Evolutionary conservation across 2,329 filamentous ascomycete genomes (phyloP).

Genomic region (Alternaria metachromatica): DNA sequence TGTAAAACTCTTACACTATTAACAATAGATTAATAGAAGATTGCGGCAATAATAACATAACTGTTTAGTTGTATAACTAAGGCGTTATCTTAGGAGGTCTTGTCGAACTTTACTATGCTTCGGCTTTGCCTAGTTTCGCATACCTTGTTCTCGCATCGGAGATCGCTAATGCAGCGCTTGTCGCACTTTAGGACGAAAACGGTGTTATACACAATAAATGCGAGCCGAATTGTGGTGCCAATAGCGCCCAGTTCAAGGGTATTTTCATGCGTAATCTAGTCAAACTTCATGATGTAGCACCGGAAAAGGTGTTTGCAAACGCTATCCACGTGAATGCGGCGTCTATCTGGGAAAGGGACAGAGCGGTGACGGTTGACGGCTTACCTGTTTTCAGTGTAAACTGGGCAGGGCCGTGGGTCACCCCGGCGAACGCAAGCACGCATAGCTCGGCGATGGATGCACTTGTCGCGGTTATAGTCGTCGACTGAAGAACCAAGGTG

Average conservation of each 20-base stretch:
- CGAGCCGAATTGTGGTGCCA: conserved; percentile 47
- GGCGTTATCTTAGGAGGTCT: conserved; percentile 67
- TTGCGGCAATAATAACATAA: conserved; percentile 60
- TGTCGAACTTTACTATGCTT: conserved; percentile 58
- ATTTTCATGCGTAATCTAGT: conserved; percentile 71
- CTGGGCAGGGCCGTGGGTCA: conserved; percentile 68
- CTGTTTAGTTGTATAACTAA: conserved; percentile 64
- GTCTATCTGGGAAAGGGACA: conserved; percentile 68
- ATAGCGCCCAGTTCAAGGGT: conserved; percentile 73
- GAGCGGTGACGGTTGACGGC: conserved; percentile 51
- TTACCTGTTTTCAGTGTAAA: conserved; percentile 59
- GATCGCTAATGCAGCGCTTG: conserved; percentile 51
- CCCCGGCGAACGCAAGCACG: conserved; percentile 61
- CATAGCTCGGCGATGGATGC: conserved; percentile 72
- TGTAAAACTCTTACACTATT: too few relatives aligned
- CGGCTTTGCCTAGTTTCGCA: conserved; percentile 30
- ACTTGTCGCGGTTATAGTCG: conserved; percentile 58
- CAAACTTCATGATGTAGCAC: conserved; percentile 61
- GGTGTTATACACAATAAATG: conserved; percentile 53
- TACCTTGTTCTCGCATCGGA: conserved; percentile 46
- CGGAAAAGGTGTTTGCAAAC: conserved; percentile 57
- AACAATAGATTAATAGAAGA: conserved; percentile 61
- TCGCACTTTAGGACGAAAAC: conserved; percentile 42
- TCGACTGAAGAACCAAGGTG: neutral
- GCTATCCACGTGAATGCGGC: conserved; percentile 69